Percentiles rank a stretch among this genome's conserved stretches.
phyloP scores from a whole-genome alignment of 2,329 filamentous ascomycete species.

The Penicillium sp. region DNA sequence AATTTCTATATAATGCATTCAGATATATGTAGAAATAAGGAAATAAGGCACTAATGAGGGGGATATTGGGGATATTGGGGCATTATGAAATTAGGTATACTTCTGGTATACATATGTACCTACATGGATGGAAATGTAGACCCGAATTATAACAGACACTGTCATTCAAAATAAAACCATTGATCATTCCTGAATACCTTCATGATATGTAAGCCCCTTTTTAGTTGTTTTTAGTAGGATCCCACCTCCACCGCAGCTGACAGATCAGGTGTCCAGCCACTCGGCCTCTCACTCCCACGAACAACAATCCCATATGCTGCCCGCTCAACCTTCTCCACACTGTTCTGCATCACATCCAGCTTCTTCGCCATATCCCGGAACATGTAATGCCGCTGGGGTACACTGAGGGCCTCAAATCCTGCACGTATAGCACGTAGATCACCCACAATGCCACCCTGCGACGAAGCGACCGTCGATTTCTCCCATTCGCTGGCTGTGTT shows the following conservation, averaged over 20 bases:
- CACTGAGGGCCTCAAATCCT: slow-evolving; percentile 70
- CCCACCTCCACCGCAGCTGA: slow-evolving; percentile 42
- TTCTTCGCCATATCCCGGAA: slow-evolving; percentile 70
- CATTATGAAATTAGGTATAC: neutral
- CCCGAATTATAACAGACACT: neutral
- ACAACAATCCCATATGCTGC: slow-evolving; percentile 85
- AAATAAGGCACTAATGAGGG: neutral
- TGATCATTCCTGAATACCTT: neutral
- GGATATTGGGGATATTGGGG: no score
- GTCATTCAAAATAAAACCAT: neutral
- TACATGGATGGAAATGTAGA: no score
- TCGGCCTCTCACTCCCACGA: slow-evolving; percentile 80
- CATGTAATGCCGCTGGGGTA: slow-evolving; percentile 52
- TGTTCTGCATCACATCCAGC: slow-evolving; percentile 78
- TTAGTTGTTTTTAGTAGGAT: slow-evolving; percentile 30
- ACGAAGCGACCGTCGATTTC: slow-evolving; percentile 20
- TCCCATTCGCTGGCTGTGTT: slow-evolving; percentile 1
- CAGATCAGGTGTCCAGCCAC: slow-evolving; percentile 86
- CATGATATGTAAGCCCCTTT: neutral
- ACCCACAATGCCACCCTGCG: slow-evolving; percentile 65
- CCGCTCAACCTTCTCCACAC: slow-evolving; percentile 90
- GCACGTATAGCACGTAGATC: slow-evolving; percentile 78
- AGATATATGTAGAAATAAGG: neutral
- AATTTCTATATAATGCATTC: neutral
- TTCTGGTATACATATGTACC: neutral